These are phyloP conservation scores for Myxozyma vanderwaltii DNA, from an alignment of 805 yeast genomes.

Conservation along the genomic window DNA sequence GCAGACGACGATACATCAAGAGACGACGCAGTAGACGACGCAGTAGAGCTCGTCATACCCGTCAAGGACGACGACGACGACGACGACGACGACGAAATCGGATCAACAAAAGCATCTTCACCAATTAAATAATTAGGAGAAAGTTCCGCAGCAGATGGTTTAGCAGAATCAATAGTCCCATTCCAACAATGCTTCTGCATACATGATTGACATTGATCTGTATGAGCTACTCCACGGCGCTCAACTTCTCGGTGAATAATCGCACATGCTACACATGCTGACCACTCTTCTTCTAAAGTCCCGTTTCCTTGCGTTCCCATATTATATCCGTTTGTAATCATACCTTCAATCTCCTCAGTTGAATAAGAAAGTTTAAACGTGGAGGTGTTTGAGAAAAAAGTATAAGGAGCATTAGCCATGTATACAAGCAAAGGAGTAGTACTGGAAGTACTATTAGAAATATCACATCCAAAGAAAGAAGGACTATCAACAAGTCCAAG, in stretches of 20 bases:
- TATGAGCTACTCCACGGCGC: conserved; percentile 57
- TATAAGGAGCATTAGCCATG: conserved; percentile 70
- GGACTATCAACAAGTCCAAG: conserved; percentile 61
- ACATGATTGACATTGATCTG: conserved; percentile 72
- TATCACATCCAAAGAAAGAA: conserved; percentile 79
- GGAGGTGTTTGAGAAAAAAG: conserved; percentile 68
- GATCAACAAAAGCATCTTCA: background rate
- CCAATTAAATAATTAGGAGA: background rate
- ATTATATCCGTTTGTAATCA: conserved; percentile 77
- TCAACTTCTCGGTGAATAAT: conserved; percentile 77
- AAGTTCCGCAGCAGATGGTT: background rate
- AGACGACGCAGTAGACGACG: background rate
- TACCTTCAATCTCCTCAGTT: conserved; percentile 56
- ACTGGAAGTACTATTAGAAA: conserved; percentile 45
- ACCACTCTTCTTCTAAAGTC: conserved; percentile 69
- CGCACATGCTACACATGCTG: conserved; percentile 80
- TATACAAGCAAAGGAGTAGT: conserved; percentile 60
- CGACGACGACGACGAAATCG: background rate
- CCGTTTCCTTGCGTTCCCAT: conserved; percentile 64
- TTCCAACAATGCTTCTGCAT: conserved; percentile 77
- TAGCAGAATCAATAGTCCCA: conserved; percentile 18
- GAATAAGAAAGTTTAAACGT: conserved; percentile 67
- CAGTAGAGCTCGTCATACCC: background rate
- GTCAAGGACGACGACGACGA: background rate
- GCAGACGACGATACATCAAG: background rate